Conservation (phyloP, 441 rosid species). For the Populus hybrid region DNA sequence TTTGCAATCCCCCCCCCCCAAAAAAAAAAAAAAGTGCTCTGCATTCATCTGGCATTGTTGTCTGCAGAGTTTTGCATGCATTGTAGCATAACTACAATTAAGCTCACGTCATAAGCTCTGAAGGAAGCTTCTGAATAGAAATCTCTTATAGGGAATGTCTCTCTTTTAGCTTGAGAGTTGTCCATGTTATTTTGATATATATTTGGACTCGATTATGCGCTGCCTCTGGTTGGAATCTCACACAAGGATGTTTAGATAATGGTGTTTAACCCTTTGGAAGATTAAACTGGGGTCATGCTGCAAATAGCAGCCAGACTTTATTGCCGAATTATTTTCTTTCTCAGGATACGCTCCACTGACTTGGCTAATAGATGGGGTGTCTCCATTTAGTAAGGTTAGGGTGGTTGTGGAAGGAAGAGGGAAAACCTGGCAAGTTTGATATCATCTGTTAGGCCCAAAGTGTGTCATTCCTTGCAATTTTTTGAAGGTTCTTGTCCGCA, state of each 20-base stretch:
- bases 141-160: not conserved
- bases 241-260: not conserved
- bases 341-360: not conserved
- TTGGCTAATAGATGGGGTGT: not conserved
- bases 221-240: not conserved
- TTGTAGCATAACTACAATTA: not conserved
- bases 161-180: not conserved
- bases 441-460: not conserved
- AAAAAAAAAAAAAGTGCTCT: not conserved
- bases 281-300: not conserved
- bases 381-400: not conserved
- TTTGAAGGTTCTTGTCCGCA: not conserved
- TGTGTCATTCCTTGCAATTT: not conserved
- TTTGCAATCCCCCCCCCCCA: not conserved
- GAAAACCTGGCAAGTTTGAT: not conserved
- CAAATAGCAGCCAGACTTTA: not conserved
- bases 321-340: not conserved
- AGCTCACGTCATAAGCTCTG: not conserved
- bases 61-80: not conserved
- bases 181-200: not conserved
- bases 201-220: not conserved
- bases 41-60: not conserved
- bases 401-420: not conserved
- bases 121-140: conserved; percentile 1
- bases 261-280: not conserved